These are phyloP conservation scores for Talaromyces amestolkiae DNA, from an alignment of 2,329 filamentous ascomycete species.

Conservation along the genomic window DNA sequence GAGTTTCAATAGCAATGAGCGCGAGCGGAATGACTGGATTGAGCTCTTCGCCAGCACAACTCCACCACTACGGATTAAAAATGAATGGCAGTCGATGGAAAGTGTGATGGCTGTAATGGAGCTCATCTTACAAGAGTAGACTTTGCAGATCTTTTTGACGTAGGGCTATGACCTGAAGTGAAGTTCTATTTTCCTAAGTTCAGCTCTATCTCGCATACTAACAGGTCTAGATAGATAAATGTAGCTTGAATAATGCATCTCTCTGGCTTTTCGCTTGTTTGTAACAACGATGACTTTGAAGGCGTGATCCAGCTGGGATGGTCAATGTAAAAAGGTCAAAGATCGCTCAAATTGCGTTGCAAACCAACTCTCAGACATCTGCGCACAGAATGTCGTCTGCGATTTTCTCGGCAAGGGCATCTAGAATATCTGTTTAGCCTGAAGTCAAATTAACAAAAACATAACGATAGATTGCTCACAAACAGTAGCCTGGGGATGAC, in stretches of 20 bases:
- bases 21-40: constrained; percentile 21
- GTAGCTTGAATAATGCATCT: not conserved
- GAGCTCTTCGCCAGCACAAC: not conserved
- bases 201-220: not conserved
- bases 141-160: not conserved
- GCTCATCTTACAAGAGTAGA: not conserved
- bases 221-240: not conserved
- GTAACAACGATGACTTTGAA: too few relatives aligned
- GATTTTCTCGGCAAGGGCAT: not conserved
- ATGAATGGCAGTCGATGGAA: not conserved
- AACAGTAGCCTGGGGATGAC: not conserved
- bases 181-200: not conserved
- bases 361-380: too few relatives aligned
- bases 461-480: not conserved
- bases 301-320: too few relatives aligned
- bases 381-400: not conserved
- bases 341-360: too few relatives aligned
- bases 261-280: not conserved
- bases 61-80: not conserved
- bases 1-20: constrained; percentile 20
- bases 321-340: too few relatives aligned
- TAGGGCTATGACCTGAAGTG: not conserved
- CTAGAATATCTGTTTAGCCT: not conserved
- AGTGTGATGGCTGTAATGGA: not conserved
- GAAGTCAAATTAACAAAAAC: not conserved